Base-by-base conservation (phyloP, 345 rosid genomes). In the Sisymbrium irio region DNA sequence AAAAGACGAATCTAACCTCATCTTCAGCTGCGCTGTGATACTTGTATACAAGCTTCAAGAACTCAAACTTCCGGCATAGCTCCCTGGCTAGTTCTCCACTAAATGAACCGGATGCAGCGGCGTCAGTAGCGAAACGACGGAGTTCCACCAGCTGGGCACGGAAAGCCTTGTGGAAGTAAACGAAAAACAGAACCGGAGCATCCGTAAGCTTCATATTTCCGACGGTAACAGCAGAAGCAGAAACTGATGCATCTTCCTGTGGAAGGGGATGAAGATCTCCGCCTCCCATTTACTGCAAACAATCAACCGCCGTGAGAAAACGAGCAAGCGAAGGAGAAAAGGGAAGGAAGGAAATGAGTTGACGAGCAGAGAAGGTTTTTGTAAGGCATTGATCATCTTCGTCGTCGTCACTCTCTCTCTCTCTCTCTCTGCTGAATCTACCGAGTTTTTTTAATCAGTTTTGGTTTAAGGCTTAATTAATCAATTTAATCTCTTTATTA, bases 21-120 rank as follows among this genome's bases (percentile, higher is more conserved):
- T 92, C 96, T 79, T 92, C 93, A 20, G 86, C 87, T 19, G 88
- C 85, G 49, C 78, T 50, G 62, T 90, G 96, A 80, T 88, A 88
- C 74, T 83, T 79, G 8, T 82, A 77, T 0, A 83, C 89, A 71
- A 88, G 90, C 76, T 83, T 87, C 56, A 92, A 62, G 44, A 92
- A 92, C 71, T 86, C 83, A 42, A 92, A 83, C 71, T 87, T 78
- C 37, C 78, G 76, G 19, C 42, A 65, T 5, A 90, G 88, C 78
- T 80, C 87, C 36, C 8, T 30, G 25, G 62, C 71, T 0, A 74
- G 27, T 65, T 83, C 82, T 2, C 20, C 40, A 67, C 59, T 47
- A 35, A 61, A 14, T 8, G 13, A 67, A 28, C 75, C 79, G 17
- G 65, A 15, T 69, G 77, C 89, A 4, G 77, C 77, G 0, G 86